Evolutionary conservation across 2,329 filamentous ascomycete genomes (phyloP).

Genomic region (Didymella pomorum): DNA sequence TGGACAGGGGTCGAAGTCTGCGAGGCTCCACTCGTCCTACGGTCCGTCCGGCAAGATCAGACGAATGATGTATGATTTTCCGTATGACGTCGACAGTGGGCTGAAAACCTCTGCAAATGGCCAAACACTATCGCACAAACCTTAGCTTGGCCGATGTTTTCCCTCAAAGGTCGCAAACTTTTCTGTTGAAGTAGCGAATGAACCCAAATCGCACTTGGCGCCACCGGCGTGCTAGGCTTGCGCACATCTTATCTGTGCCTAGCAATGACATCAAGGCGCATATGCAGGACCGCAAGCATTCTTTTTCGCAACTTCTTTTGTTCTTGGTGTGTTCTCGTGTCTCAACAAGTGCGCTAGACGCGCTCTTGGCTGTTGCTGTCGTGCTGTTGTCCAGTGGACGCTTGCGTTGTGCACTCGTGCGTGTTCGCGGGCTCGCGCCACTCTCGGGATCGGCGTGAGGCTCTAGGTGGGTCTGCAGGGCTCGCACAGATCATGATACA

Average conservation of each 20-base stretch:
- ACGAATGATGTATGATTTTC: constrained; percentile 18
- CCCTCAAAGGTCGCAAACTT: constrained; percentile 8
- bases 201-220: constrained; percentile 11
- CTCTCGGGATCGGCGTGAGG: constrained; percentile 20
- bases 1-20: constrained; percentile 14
- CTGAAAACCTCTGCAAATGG: not conserved
- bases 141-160: constrained; percentile 14
- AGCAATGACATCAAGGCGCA: constrained; percentile 15
- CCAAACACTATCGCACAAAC: not conserved
- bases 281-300: constrained; percentile 3
- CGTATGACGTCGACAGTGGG: constrained; percentile 19
- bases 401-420: constrained; percentile 1
- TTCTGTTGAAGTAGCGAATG: constrained; percentile 18
- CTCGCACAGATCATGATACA: constrained; percentile 12
- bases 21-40: constrained; percentile 8
- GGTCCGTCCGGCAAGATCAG: constrained; percentile 20
- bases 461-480: constrained; percentile 18
- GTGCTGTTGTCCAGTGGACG: constrained; percentile 3
- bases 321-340: constrained; percentile 8
- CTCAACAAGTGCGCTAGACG: not conserved
- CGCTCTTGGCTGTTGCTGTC: not conserved
- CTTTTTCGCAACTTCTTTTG: not conserved
- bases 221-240: constrained; percentile 4
- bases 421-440: constrained; percentile 15
- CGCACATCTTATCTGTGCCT: not conserved